These are phyloP conservation scores for Echeveria elegans DNA, from an alignment of 164 flowering plant species.

Conservation along the genomic window DNA sequence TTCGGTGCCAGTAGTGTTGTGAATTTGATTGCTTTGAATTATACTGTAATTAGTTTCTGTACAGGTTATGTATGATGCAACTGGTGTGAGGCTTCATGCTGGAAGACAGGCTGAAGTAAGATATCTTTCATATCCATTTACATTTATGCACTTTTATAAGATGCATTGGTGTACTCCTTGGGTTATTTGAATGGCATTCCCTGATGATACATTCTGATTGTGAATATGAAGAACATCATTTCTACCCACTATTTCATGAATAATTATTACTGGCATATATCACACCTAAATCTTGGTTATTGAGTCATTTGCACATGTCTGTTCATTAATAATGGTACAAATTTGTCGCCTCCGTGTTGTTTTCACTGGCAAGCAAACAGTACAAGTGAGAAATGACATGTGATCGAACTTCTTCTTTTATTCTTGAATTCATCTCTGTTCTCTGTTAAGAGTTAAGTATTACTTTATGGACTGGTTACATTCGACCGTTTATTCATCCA, in stretches of 20 bases:
- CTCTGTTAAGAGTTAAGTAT: too few species aligned
- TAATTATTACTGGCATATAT: too few species aligned
- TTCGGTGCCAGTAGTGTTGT: background rate
- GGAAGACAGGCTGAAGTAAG: conserved; percentile 92
- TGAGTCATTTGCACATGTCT: background rate
- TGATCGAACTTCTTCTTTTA: too few species aligned
- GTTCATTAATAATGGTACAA: too few species aligned
- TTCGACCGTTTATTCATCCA: too few species aligned
- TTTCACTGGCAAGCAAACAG: too few species aligned
- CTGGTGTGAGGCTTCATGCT: conserved; percentile 90
- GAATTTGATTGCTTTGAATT: background rate
- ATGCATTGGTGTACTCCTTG: background rate
- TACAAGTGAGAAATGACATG: too few species aligned
- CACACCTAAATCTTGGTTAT: too few species aligned
- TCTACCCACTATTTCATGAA: too few species aligned
- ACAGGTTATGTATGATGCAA: conserved; percentile 95
- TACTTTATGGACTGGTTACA: too few species aligned
- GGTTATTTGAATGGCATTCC: background rate
- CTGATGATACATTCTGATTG: background rate
- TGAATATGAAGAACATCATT: background rate
- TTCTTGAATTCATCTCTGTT: too few species aligned
- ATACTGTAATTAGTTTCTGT: background rate
- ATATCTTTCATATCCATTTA: background rate
- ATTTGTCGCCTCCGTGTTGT: too few species aligned
- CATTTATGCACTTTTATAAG: background rate